Conservation (phyloP, 176 grass and related monocot species). For the Carex myosuroides region DNA sequence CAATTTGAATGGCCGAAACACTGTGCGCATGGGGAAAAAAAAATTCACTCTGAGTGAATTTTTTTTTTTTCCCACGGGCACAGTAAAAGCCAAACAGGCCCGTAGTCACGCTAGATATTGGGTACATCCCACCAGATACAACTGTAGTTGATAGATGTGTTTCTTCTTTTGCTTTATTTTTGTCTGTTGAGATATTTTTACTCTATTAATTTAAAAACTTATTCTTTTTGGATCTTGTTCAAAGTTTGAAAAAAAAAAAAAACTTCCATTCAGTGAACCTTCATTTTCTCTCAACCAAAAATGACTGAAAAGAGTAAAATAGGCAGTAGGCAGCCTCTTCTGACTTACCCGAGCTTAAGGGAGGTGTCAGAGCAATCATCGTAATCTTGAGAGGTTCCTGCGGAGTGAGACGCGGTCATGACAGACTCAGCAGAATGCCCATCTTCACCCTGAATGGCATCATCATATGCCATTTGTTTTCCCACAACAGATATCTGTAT, state of each 20-base stretch:
- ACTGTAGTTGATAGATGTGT: not conserved
- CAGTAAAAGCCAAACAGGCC: too few species aligned
- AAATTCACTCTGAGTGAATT: too few species aligned
- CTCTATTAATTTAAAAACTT: not conserved
- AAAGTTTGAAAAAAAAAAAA: not conserved
- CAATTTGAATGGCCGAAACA: too few species aligned
- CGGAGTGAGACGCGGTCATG: slow-evolving; percentile 59
- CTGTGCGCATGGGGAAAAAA: too few species aligned
- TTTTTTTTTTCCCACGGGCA: too few species aligned
- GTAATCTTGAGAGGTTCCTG: slow-evolving; percentile 49
- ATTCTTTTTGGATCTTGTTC: not conserved
- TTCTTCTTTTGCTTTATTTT: not conserved
- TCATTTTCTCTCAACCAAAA: not conserved
- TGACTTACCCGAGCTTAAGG: slow-evolving; percentile 57
- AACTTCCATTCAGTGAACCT: not conserved
- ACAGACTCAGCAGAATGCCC: slow-evolving; percentile 91
- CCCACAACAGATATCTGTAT: slow-evolving; percentile 34
- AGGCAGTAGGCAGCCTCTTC: not conserved
- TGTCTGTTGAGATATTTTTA: not conserved
- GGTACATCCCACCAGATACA: not conserved
- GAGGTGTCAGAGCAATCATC: slow-evolving; percentile 82
- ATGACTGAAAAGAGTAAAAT: not conserved
- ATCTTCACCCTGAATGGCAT: slow-evolving; percentile 64
- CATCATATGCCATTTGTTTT: slow-evolving; percentile 35
- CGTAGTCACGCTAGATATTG: not conserved